These are phyloP conservation scores for Quercus tomentella DNA, from an alignment of 331 rosid species.

Conservation along the genomic window DNA sequence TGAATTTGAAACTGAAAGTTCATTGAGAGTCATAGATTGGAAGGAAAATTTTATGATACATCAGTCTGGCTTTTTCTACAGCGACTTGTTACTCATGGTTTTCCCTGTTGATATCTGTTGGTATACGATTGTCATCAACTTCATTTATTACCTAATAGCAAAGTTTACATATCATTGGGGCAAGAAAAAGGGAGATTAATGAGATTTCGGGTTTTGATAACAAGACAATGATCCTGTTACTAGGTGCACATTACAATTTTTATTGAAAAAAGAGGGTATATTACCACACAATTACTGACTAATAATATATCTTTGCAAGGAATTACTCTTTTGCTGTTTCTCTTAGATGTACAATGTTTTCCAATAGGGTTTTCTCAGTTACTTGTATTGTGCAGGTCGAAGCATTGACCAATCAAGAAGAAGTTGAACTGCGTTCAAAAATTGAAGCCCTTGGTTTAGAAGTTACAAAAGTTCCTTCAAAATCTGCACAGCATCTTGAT, in stretches of 20 bases:
- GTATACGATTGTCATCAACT: not conserved
- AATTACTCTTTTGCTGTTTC: not conserved
- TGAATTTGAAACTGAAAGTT: not conserved
- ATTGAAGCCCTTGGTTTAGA: constrained; percentile 93
- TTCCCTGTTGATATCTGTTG: not conserved
- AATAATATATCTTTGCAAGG: not conserved
- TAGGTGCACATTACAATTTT: not conserved
- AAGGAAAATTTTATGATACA: not conserved
- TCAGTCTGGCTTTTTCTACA: not conserved
- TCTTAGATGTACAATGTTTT: not conserved
- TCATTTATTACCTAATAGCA: no score
- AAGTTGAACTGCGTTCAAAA: constrained; percentile 85
- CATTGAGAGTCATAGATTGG: not conserved
- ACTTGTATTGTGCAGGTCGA: constrained; percentile 57
- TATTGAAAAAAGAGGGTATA: not conserved
- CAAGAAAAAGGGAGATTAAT: not conserved
- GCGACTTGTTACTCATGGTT: not conserved
- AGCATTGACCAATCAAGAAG: constrained; percentile 81
- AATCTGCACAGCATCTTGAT: constrained; percentile 53
- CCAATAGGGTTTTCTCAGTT: constrained; percentile 4
- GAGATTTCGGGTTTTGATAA: not conserved
- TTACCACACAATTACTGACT: not conserved
- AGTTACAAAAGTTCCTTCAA: constrained; percentile 83
- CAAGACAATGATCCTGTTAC: not conserved
- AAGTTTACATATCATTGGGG: no score